A percentile compares a stretch with the other conserved stretches of the same genome.
Evolutionary conservation across 2,329 filamentous ascomycete species (phyloP).

Genomic region (Neodidymelliopsis sp.): DNA sequence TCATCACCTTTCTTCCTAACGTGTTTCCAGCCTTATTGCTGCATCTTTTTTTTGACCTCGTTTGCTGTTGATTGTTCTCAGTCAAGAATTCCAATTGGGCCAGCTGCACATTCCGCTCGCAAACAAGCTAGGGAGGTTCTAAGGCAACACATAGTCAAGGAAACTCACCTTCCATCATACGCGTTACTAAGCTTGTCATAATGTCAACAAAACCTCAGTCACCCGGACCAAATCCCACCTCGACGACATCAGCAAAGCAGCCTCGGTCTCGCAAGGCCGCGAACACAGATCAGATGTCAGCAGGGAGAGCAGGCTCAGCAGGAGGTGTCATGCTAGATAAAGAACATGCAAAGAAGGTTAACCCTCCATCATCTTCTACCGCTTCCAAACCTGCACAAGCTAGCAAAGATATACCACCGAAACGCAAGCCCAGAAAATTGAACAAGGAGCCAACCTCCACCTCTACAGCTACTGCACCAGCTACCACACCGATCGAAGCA

Average conservation of each 20-base stretch:
- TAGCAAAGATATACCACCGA: constrained; percentile 19
- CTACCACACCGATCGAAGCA: constrained; percentile 7
- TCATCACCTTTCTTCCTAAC: neutral
- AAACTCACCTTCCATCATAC: neutral
- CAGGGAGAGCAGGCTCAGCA: constrained; percentile 37
- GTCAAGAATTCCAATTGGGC: neutral
- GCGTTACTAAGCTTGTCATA: neutral
- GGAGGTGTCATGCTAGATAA: constrained; percentile 40
- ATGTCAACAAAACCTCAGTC: constrained; percentile 41
- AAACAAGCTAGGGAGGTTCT: neutral
- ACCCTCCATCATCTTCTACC: constrained; percentile 1
- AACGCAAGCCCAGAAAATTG: constrained; percentile 44
- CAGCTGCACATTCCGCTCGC: neutral
- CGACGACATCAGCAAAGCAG: constrained; percentile 27
- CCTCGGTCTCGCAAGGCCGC: constrained; percentile 34
- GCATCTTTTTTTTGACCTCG: neutral
- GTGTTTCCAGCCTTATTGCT: neutral
- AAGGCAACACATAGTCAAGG: no score
- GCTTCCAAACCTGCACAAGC: constrained; percentile 5
- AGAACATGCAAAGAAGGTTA: constrained; percentile 16
- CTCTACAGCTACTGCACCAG: constrained; percentile 5
- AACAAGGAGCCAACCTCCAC: constrained; percentile 37
- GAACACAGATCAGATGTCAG: constrained; percentile 6
- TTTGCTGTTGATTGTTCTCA: no score
- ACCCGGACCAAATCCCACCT: constrained; percentile 31